Base-by-base conservation (phyloP, 345 rosid genomes). In the Citrus reticulata region DNA sequence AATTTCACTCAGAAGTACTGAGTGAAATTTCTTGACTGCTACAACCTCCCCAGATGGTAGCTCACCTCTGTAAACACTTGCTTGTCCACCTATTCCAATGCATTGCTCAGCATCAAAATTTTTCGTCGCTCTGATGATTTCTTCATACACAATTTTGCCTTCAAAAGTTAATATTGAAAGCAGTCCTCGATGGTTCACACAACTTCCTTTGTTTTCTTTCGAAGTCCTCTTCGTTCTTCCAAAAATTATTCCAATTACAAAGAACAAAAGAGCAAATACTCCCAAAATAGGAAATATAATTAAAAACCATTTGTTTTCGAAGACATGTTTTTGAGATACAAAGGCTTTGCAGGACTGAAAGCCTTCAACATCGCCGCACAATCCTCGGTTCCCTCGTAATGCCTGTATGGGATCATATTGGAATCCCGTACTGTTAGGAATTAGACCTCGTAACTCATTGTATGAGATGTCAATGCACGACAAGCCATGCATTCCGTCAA, bases 1-100 rank as follows among this genome's bases (percentile, higher is more conserved):
- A 13, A 37, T 16, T 35, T 61, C 72, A 16, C 69, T 13, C 5
- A 73, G 39, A 37, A 37, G 30, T 16, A 35, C 32, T 4, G 70
- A 55, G 75, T 81, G 77, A 14, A 84, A 81, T 73, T 83, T 87
- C 77, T 83, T 87, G 11, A 87, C 83, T 2, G 87, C 89, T 16
- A 84, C 81, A 1, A 14, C 22, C n/a, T 13, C 42, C 5, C 72
- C 86, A 6, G 69, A 61, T 29, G 79, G 68, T 32, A 86, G 70
- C 55, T 75, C n/a, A 24, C 0, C 4, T 30, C 32, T 30, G 32
- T 30, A 30, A 30, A 30, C 32, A 30, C 32, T 30, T 30, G 32
- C 32, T 30, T 30, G 32, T 30, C 83, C 85, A 37, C 87, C 89
- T 4, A 19, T 46, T 0, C 86, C 84, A 51, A 84, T 82, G 78